Evolutionary conservation across 371 early-diverging fungal genomes (phyloP).

Genomic region (Circinella umbellata): DNA sequence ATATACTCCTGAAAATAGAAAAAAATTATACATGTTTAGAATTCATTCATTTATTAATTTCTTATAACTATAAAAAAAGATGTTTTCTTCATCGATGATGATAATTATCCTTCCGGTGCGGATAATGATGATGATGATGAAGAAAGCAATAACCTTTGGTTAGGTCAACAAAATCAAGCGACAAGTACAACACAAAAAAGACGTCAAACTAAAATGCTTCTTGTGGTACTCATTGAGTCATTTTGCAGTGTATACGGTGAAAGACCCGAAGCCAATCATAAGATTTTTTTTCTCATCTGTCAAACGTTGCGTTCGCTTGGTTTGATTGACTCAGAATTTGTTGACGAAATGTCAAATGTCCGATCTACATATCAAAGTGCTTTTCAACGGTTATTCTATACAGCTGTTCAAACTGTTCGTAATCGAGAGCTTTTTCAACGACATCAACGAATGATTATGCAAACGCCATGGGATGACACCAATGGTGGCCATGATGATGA

Average conservation of each 20-base stretch:
- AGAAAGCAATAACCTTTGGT: constrained; percentile 1
- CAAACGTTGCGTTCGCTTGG: constrained; percentile 70
- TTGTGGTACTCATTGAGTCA: constrained; percentile 80
- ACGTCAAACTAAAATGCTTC: constrained; percentile 70
- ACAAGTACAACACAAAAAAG: constrained; percentile 22
- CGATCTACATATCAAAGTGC: constrained; percentile 83
- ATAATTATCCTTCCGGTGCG: background rate
- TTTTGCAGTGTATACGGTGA: constrained; percentile 88
- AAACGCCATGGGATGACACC: constrained; percentile 11
- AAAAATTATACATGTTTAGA: background rate
- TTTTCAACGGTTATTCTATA: constrained; percentile 79
- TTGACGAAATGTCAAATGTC: constrained; percentile 75
- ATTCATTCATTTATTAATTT: too few relatives aligned
- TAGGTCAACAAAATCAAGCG: constrained; percentile 4
- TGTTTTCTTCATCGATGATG: background rate
- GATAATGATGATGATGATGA: background rate
- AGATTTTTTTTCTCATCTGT: constrained; percentile 82
- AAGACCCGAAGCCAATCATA: constrained; percentile 78
- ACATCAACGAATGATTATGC: constrained; percentile 16
- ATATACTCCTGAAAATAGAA: background rate
- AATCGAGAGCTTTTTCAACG: constrained; percentile 17
- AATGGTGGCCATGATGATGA: background rate
- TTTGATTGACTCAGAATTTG: constrained; percentile 83
- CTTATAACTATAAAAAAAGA: background rate
- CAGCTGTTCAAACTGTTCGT: constrained; percentile 76